These are phyloP conservation scores for Hydnomerulius pinastri DNA, from an alignment of 768 basidiomycete genomes.

Conservation along the genomic window DNA sequence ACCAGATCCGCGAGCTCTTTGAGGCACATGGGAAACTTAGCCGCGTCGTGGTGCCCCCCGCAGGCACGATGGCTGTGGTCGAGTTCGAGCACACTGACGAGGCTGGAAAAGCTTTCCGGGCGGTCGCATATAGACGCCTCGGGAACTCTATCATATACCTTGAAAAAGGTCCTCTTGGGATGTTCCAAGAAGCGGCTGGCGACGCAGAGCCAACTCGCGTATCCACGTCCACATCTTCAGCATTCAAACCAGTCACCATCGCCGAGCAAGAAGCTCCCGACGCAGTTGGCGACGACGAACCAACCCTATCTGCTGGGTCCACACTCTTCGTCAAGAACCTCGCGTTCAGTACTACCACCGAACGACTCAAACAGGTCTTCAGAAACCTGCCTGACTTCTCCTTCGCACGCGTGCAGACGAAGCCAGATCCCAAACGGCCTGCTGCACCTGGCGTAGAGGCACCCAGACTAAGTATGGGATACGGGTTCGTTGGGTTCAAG, in stretches of 20 bases:
- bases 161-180: slow-evolving; percentile 86
- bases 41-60: slow-evolving; percentile 83
- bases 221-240: slow-evolving; percentile 14
- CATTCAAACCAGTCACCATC: slow-evolving; percentile 41
- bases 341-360: slow-evolving; percentile 86
- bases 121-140: slow-evolving; percentile 82
- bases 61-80: slow-evolving; percentile 91
- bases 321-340: slow-evolving; percentile 96
- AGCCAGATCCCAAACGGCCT: slow-evolving; percentile 79
- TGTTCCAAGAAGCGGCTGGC: slow-evolving; percentile 59
- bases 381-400: slow-evolving; percentile 74
- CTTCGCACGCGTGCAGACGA: slow-evolving; percentile 90
- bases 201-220: slow-evolving; percentile 16
- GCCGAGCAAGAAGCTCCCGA: slow-evolving; percentile 41
- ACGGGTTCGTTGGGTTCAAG: slow-evolving; percentile 93
- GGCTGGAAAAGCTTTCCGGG: slow-evolving; percentile 74
- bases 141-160: slow-evolving; percentile 91
- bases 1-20: slow-evolving; percentile 81
- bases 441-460: slow-evolving; percentile 31
- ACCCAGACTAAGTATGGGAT: slow-evolving; percentile 86
- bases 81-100: slow-evolving; percentile 77
- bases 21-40: slow-evolving; percentile 68
- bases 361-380: slow-evolving; percentile 69
- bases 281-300: slow-evolving; percentile 38
- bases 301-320: slow-evolving; percentile 60